These are phyloP conservation scores for Ostreobium quekettii DNA, from an alignment of 139 green algal genomes.

Conservation along the genomic window DNA sequence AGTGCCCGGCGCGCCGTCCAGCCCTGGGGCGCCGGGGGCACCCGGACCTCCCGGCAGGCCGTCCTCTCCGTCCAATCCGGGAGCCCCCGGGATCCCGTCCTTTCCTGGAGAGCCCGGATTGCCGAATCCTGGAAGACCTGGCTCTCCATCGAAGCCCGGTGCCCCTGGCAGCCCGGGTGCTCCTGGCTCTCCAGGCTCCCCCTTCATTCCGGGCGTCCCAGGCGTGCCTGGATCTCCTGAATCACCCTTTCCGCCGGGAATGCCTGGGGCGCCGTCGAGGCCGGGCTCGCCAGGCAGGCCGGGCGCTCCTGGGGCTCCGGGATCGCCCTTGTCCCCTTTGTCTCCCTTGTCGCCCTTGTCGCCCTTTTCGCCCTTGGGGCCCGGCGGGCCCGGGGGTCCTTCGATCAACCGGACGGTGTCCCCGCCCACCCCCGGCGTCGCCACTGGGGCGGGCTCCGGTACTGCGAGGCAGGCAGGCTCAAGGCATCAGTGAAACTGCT, in stretches of 20 bases:
- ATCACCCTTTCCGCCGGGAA: background rate
- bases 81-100: too few species aligned
- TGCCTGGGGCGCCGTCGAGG: background rate
- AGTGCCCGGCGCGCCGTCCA: background rate
- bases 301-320: background rate
- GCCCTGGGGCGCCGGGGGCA: background rate
- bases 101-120: too few species aligned
- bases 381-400: background rate
- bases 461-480: too few species aligned
- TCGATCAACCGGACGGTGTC: too few species aligned
- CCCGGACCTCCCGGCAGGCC: background rate
- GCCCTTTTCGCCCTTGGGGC: background rate
- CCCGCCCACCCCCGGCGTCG: too few species aligned
- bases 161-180: background rate
- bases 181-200: background rate
- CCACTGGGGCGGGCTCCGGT: too few species aligned
- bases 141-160: too few species aligned
- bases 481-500: too few species aligned
- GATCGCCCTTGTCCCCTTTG: background rate
- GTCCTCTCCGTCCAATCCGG: background rate
- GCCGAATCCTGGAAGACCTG: too few species aligned
- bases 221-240: background rate
- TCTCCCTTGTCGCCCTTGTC: slow-evolving; percentile 2
- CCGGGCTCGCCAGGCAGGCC: background rate
- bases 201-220: too few species aligned